Base-by-base conservation (phyloP, 805 yeast species). In the Metschnikowia vanudenii region DNA sequence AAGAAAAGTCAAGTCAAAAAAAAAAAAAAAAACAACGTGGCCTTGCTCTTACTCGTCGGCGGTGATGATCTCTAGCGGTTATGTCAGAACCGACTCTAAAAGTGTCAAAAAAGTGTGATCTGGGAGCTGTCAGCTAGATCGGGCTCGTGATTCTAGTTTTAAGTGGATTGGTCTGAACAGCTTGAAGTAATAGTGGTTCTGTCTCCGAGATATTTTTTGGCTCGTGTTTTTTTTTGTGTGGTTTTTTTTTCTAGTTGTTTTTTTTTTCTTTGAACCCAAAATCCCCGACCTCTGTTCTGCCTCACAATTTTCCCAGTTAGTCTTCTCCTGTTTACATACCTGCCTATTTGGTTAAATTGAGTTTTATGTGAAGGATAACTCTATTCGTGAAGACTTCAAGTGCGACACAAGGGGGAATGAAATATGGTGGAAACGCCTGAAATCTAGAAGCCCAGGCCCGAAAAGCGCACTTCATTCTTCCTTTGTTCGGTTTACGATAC, bases 301-400 rank as follows among this genome's bases (percentile, higher is more conserved):
- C 20, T 41, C 26, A 19, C 28, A 17, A 22, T 32, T 41, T 37
- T 41, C 16, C 22, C n/a, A 5, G 19, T 17, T 29, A 38, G 12
- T 38, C 43, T 22, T 31, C 12, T 26, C 43, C 47, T 52, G 51
- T 52, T 52, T 52, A 52, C 55, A 52, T 46, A 46, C 47, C 40
- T 49, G 36, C 55, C 55, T 45, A 37, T 41, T 52, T 44, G 37
- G 55, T 44, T 52, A 52, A 49, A 49, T 46, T 49, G 39, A 39
- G 43, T 39, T 13, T 10, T 39, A 34, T 39, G 35, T 44, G 43
- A 17, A 39, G 46, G 35, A 37, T 3, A 12, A n/a, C 22, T 29
- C 46, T 22, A 14, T 12, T 13, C 26, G 17, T 24, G 7, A n/a
- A 32, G 17, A 9, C 8, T 13, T 16, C 14, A 43, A 32, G 28